These are phyloP conservation scores for Exophiala bonariae DNA, from an alignment of 2,329 filamentous ascomycete species.

Conservation along the genomic window DNA sequence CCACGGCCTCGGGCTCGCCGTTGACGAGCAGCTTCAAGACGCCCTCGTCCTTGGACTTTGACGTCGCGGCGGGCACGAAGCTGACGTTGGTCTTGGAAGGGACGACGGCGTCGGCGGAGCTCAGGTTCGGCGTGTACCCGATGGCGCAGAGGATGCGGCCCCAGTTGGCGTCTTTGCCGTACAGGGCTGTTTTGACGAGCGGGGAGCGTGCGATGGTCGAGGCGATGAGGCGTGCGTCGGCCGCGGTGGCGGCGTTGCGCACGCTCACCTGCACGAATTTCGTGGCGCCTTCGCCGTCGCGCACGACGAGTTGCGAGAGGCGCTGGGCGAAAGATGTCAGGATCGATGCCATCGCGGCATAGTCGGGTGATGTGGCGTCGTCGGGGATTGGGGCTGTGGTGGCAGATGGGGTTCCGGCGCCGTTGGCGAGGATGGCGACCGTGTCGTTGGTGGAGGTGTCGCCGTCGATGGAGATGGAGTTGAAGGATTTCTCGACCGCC, in stretches of 20 bases:
- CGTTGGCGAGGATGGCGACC: slow-evolving; percentile 90
- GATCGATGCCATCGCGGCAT: slow-evolving; percentile 67
- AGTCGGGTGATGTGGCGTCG: slow-evolving; percentile 51
- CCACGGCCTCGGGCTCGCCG: slow-evolving; percentile 62
- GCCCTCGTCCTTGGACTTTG: slow-evolving; percentile 34
- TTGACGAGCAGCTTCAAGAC: slow-evolving; percentile 59
- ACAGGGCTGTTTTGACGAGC: slow-evolving; percentile 94
- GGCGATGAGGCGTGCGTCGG: slow-evolving; percentile 75
- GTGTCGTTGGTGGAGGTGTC: slow-evolving; percentile 98
- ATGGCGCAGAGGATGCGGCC: slow-evolving; percentile 93
- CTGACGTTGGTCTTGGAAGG: slow-evolving; percentile 60
- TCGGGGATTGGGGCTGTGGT: slow-evolving; percentile 48
- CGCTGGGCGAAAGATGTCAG: slow-evolving; percentile 78
- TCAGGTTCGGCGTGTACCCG: slow-evolving; percentile 59
- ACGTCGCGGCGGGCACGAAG: slow-evolving; percentile 61
- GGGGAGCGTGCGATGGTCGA: slow-evolving; percentile 87
- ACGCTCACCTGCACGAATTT: slow-evolving; percentile 96
- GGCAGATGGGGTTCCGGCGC: slow-evolving; percentile 74
- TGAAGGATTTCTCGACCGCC: slow-evolving; percentile 84
- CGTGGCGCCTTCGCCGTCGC: slow-evolving; percentile 94
- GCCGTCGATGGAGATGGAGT: slow-evolving; percentile 94
- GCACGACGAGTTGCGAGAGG: slow-evolving; percentile 87
- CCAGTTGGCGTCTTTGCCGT: slow-evolving; percentile 98
- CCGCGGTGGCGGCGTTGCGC: slow-evolving; percentile 67
- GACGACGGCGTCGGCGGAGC: slow-evolving; percentile 42